These are phyloP conservation scores for Myriosclerotinia duriaeana DNA, from an alignment of 2,329 filamentous ascomycete species.

Conservation along the genomic window DNA sequence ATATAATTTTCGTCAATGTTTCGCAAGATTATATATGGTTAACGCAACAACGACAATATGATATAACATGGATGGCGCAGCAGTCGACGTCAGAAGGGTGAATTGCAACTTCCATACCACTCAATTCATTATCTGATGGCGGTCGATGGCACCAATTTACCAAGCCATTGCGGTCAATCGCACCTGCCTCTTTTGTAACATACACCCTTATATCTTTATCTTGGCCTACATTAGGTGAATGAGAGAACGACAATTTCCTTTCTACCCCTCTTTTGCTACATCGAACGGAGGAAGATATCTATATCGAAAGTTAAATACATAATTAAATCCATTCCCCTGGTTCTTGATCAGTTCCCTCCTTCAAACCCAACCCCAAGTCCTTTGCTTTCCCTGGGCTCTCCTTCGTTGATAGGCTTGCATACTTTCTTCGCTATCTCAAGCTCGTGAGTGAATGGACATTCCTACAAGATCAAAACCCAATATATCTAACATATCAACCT, in stretches of 20 bases:
- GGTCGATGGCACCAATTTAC: conserved; percentile 8
- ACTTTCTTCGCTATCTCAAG: background rate
- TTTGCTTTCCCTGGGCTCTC: background rate
- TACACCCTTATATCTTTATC: background rate
- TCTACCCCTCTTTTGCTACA: background rate
- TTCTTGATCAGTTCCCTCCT: background rate
- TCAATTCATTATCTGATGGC: background rate
- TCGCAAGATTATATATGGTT: background rate
- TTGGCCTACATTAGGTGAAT: conserved; percentile 18
- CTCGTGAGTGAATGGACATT: background rate
- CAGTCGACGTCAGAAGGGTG: background rate
- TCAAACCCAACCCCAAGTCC: background rate
- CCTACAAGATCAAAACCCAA: background rate
- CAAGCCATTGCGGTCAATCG: background rate
- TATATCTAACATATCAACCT: background rate
- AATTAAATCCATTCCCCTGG: background rate
- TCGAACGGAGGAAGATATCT: background rate
- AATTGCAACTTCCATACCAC: background rate
- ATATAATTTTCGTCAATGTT: background rate
- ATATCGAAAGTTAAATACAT: background rate
- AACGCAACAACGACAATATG: background rate
- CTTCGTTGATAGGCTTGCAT: background rate
- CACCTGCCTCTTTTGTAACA: conserved; percentile 20
- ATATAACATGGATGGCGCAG: background rate
- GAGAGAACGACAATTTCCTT: background rate